Evolutionary conservation across 2,329 filamentous ascomycete species (phyloP), one percentile per base, ranked within the genome.

Genomic region (Neurospora sp.): DNA sequence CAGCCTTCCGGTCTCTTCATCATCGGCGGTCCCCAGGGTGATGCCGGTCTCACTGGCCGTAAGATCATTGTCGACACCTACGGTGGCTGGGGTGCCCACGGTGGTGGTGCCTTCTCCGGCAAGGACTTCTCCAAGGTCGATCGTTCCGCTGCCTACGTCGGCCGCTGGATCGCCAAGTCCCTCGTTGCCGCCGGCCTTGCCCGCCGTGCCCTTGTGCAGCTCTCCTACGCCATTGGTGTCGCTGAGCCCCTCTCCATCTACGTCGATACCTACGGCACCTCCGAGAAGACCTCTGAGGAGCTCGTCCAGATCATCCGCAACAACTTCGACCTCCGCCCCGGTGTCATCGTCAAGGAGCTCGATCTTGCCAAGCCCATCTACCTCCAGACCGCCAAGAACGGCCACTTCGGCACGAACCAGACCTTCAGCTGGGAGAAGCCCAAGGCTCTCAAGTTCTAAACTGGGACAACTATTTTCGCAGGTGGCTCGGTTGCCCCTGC

Each of bases 61-160:
- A 99, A 99, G 91, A 99, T 99, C 89, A 90, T 97, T 76, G 96
- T 99, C 82, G 96, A 99, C 86, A 98, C 96, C 82, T 99, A 99
- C 86, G 96, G 96, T 87, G 96, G 96, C 79, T 98, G 96, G 96
- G 96, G 96, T 86, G 96, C 96, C 78, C 96, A 99, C 88, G 96
- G 96, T 88, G 96, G 96, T 87, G 96, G 96, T 91, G 96, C 96
- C 83, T 99, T 99, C 92, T 98, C 96, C 79, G 96, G 96, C 80
- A 99, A 99, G 91, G 96, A 99, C 84, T 99, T 97, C 90, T 97
- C 93, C 89, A 99, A 99, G 90, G 96, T 99, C 84, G 96, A 99
- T 82, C 93, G 96, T 78, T 98, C 96, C 69, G 96, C 96, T 76
- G 96, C 96, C 79, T 99, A 99, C 86, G 90, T 98, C 77, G 94